These are phyloP conservation scores for Tricholoma hemisulphureum DNA, from an alignment of 768 basidiomycete species.

Conservation along the genomic window DNA sequence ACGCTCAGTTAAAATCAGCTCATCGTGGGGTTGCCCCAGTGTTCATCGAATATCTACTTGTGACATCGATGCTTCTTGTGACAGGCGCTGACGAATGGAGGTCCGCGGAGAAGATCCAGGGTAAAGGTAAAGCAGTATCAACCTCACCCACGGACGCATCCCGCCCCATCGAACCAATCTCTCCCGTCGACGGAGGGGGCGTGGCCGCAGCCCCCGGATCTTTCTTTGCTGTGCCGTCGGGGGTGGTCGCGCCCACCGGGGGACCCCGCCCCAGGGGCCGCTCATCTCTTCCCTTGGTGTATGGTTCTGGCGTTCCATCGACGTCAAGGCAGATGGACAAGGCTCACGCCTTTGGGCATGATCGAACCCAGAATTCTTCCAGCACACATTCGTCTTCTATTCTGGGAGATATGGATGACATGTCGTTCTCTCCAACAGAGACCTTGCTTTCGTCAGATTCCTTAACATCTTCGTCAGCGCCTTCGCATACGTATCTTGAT, in stretches of 20 bases:
- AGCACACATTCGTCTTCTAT: slow-evolving; percentile 26
- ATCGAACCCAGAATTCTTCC: slow-evolving; percentile 27
- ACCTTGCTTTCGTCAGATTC: slow-evolving; percentile 36
- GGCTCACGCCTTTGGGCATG: slow-evolving; percentile 42
- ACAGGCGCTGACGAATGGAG: slow-evolving; percentile 65
- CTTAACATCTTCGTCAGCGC: slow-evolving; percentile 36
- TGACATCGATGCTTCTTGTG: slow-evolving; percentile 65
- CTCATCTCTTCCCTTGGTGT: slow-evolving; percentile 11
- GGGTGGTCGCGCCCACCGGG: slow-evolving; percentile 57
- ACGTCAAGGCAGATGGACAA: slow-evolving; percentile 35
- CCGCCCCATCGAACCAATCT: too few species aligned
- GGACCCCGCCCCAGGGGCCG: slow-evolving; percentile 47
- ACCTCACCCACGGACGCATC: too few species aligned
- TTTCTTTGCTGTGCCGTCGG: slow-evolving; percentile 43
- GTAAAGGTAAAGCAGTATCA: slow-evolving; percentile 15
- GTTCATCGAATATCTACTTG: slow-evolving; percentile 68
- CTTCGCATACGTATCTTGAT: slow-evolving; percentile 44
- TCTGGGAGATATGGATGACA: slow-evolving; percentile 34
- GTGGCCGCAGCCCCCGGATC: slow-evolving; percentile 21
- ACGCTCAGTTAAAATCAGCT: slow-evolving; percentile 50
- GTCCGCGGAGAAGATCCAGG: slow-evolving; percentile 31
- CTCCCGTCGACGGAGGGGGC: slow-evolving; percentile 8
- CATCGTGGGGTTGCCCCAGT: slow-evolving; percentile 65
- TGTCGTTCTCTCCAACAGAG: slow-evolving; percentile 23
- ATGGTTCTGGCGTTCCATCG: slow-evolving; percentile 24